phyloP scores from a whole-genome alignment of 208 protist genomes.

The Spongospora subterranea region DNA sequence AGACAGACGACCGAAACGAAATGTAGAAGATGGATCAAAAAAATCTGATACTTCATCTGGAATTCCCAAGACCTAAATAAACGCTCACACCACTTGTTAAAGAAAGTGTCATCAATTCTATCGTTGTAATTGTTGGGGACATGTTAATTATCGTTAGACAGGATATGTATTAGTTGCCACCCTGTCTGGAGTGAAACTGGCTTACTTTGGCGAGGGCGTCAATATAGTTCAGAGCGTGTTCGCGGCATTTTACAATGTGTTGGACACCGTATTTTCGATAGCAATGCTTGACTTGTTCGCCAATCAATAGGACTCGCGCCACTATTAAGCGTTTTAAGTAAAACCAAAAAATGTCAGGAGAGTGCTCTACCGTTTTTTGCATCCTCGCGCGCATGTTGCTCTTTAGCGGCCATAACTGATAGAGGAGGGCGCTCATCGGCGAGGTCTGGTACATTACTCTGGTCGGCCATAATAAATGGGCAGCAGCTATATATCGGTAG shows the following conservation, averaged over 20 bases:
- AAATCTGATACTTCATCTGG: too few species aligned
- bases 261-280: not conserved
- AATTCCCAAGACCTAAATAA: too few species aligned
- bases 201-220: not conserved
- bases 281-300: not conserved
- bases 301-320: not conserved
- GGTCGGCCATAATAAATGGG: not conserved
- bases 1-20: constrained; percentile 13
- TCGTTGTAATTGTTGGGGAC: too few species aligned
- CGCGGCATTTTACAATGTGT: not conserved
- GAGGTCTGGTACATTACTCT: not conserved
- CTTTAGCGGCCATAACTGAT: not conserved
- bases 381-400: not conserved
- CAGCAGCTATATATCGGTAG: too few species aligned
- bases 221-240: not conserved
- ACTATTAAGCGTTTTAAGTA: not conserved
- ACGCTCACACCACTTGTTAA: too few species aligned
- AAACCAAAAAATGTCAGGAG: not conserved
- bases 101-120: too few species aligned
- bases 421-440: not conserved
- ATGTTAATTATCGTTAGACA: too few species aligned
- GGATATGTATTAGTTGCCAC: too few species aligned
- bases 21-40: not conserved
- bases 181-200: too few species aligned
- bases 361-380: not conserved